A percentile compares a stretch with the other conserved stretches of the same genome.
Conservation (phyloP, 176 grass and related monocot genomes). For the Rhipidocladum racemiflorum region DNA sequence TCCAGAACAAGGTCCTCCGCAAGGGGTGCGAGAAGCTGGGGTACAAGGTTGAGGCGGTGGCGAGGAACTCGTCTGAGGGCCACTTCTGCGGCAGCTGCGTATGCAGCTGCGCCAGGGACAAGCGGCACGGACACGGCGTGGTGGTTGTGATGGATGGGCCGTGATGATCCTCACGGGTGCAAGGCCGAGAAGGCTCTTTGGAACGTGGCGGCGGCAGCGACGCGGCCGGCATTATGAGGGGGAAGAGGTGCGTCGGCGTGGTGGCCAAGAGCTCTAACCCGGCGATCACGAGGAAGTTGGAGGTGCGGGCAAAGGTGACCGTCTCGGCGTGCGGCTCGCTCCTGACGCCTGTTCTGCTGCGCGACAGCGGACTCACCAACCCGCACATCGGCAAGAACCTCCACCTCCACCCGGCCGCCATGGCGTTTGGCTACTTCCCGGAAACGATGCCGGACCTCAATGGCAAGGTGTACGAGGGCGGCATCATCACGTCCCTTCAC, state of each 20-base stretch:
- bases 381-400: conserved; percentile 85
- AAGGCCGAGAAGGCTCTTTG: conserved; percentile 78
- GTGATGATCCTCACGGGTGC: conserved; percentile 65
- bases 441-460: conserved; percentile 45
- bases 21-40: conserved; percentile 72
- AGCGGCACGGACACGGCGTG: conserved; percentile 85
- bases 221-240: not conserved
- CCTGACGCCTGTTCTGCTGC: conserved; percentile 70
- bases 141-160: no score
- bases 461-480: conserved; percentile 73
- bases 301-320: conserved; percentile 64
- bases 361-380: conserved; percentile 62
- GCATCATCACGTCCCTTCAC: conserved; percentile 89
- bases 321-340: conserved; percentile 65
- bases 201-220: not conserved
- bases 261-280: conserved; percentile 49
- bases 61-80: conserved; percentile 63
- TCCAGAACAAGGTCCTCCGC: conserved; percentile 89
- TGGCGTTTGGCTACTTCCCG: conserved; percentile 92
- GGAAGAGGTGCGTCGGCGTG: conserved; percentile 58
- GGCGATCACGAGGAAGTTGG: conserved; percentile 45
- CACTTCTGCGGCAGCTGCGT: conserved; percentile 81
- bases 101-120: conserved; percentile 72
- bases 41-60: conserved; percentile 46
- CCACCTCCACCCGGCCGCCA: conserved; percentile 62